Evolutionary conservation across 208 protist species (phyloP), one percentile per base, ranked within the genome.

Genomic region (Leishmania aethiopica): DNA sequence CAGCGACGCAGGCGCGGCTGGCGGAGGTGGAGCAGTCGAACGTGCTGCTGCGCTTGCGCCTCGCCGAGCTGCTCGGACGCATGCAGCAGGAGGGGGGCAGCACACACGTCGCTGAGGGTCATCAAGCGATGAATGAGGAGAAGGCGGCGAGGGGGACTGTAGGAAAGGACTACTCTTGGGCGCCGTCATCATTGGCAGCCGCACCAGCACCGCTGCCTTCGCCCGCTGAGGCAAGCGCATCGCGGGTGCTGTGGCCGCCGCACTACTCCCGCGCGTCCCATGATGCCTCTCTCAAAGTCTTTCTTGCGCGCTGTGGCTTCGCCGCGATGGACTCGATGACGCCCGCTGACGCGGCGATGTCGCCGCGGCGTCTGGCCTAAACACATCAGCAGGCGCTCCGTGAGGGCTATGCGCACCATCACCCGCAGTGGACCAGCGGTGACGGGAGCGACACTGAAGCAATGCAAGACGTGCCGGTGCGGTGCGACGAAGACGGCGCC

Each of bases 241-340:
- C 73, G 22, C 6, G 6, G 60, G 47, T 40, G 37, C 37, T 51
- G 77, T 86, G 78, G 78, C 83, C 83, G 28, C 78, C 78, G 40
- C 77, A 82, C 78, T 79, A 79, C 83, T 77, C 32, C 51, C 78
- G 42, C 6, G 53, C 25, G 13, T 59, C 78, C 1, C 19, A 32
- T 6, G 66, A 82, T 37, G 72, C 66, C 35, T 78, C 78, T 8
- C 55, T 82, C 15, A 62, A 79, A 42, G 49, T 76, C 10, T 86
- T 86, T 40, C 73, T 86, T 59, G 83, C 83, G 2, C 83, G 83
- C 53, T 82, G 60, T 51, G 83, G 83, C 28, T 86, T 86, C 55
- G 72, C 75, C 57, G 60, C 69, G 8, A n/a, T 86, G 42, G 47
- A 77, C 62, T 22, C 37, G 45, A 66, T 62, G 40, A 45, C 5